Base-by-base conservation (phyloP, 148 eudicot species). In the Bassia scoparia region DNA sequence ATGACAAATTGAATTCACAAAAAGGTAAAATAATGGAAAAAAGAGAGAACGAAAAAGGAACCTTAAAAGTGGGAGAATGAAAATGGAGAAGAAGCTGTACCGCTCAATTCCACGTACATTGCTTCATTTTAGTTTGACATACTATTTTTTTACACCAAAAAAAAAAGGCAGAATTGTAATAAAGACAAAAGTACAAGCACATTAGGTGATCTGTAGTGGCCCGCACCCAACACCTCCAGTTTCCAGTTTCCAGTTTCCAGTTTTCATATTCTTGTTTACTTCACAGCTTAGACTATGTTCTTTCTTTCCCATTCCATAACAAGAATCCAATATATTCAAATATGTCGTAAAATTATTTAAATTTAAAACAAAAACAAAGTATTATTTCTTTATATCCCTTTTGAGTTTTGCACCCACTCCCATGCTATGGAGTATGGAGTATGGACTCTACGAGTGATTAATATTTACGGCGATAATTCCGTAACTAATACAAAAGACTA, bases 11-110 rank as follows among this genome's bases (percentile, higher is more conserved):
- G n/a, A 3, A 3, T 37, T 37, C 41, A 3, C 3, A 37, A 3
- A 37, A 37, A 37, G 41, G 3, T 3, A 9, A 26, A 9, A 61
- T 15, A 12, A 3, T n/a, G 2, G 20, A 61, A 33, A 10, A 62
- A 8, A 34, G 21, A 21, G 24, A 10, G 3, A n/a, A 3, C 24
- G 24, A 34, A 34, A 62, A 63, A 5, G 27, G 67, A 61, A 72
- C 58, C 67, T 41, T 59, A 61, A 23, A 18, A 27, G 62, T 21
- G 6, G 27, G 23, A 43, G 10, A 33, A 21, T 52, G 41, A 46
- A 0, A 11, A 49, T 33, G 52, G 61, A 50, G 66, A 33, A 46
- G 50, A 71, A 72, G 73, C 69, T 78, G 80, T 77, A 44, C 65
- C 64, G 66, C 64, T 62, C 53, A 35, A 61, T 7, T 24, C 63